A percentile compares a stretch with the other conserved stretches of the same genome.
These are phyloP conservation scores for Solanum raphanifolium DNA, from an alignment of 257 asterid genomes.

Conservation along the genomic window DNA sequence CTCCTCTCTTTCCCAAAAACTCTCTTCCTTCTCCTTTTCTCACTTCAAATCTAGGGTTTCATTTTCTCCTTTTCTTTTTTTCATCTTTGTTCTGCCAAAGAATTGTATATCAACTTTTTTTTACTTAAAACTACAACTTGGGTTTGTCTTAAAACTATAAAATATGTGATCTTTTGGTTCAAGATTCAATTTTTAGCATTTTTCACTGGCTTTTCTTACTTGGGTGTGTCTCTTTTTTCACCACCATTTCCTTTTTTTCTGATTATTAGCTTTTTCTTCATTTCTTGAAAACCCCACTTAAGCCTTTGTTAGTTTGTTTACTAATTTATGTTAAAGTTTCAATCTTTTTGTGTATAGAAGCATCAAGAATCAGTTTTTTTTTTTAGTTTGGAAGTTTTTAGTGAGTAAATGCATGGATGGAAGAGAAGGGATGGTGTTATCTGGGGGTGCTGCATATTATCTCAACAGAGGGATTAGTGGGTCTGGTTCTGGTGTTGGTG, in stretches of 20 bases:
- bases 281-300: neutral
- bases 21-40: neutral
- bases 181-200: neutral
- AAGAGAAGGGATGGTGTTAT: constrained; percentile 28
- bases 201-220: neutral
- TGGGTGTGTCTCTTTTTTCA: neutral
- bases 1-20: neutral
- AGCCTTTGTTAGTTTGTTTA: neutral
- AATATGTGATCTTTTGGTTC: neutral
- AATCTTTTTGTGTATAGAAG: neutral
- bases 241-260: neutral
- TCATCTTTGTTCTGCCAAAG: neutral
- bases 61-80: neutral
- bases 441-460: constrained; percentile 24
- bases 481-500: constrained; percentile 13
- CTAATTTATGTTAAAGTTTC: neutral
- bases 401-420: constrained; percentile 39
- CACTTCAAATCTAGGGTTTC: constrained; percentile 5
- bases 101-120: neutral
- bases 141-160: neutral
- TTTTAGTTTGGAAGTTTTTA: neutral
- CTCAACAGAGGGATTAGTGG: constrained; percentile 18
- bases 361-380: neutral
- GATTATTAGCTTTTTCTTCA: neutral
- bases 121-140: neutral